Conservation (phyloP, 129 eudicot species). For the Saposhnikovia divaricata region DNA sequence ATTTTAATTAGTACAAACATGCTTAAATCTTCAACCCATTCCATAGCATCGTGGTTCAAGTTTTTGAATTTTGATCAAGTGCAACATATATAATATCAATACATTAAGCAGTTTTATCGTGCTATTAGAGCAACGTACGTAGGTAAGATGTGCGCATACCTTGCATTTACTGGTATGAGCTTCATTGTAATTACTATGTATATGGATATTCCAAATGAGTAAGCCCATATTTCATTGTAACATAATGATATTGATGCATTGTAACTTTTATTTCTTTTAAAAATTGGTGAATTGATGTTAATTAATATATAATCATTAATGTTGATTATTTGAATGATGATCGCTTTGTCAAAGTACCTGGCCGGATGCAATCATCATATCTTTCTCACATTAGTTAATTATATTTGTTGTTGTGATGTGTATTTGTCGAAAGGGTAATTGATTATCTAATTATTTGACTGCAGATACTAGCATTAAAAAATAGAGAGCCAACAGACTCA, state of each 20-base stretch:
- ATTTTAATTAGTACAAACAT: not conserved
- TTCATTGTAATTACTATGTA: not conserved
- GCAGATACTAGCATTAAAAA: slow-evolving; percentile 77
- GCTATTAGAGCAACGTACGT: not conserved
- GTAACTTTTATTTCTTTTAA: not conserved
- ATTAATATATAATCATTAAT: not conserved
- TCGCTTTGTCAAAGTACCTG: slow-evolving; percentile 1
- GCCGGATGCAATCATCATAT: not conserved
- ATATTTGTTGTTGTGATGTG: not conserved
- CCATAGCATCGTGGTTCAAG: not conserved
- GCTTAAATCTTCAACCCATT: not conserved
- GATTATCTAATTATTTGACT: slow-evolving; percentile 6
- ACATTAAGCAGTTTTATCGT: too few relatives aligned
- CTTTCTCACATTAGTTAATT: not conserved
- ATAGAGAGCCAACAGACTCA: slow-evolving; percentile 76
- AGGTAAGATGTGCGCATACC: not conserved
- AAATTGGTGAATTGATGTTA: not conserved
- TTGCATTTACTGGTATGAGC: not conserved
- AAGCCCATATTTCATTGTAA: too few relatives aligned
- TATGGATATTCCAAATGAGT: too few relatives aligned
- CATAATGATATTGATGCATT: too few relatives aligned
- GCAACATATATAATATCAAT: too few relatives aligned
- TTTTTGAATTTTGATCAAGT: not conserved
- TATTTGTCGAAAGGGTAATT: not conserved
- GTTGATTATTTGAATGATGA: not conserved